Conservation (phyloP, 495 filamentous ascomycete genomes). For the Daldinia bambusicola region DNA sequence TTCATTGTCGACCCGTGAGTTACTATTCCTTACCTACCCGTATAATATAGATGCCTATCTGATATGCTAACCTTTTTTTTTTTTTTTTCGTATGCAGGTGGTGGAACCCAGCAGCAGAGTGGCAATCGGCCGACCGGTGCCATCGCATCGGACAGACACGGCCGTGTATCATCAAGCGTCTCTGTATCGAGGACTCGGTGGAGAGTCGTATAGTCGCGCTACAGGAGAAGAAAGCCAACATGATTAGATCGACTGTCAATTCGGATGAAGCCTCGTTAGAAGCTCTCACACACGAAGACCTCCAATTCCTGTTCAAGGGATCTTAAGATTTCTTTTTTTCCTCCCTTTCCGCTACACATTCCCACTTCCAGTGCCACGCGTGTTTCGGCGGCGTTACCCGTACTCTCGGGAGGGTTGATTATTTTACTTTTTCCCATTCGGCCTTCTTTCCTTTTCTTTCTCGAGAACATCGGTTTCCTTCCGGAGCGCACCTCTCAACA, state of each 20-base stretch:
- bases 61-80: constrained; percentile 31
- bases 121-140: constrained; percentile 96
- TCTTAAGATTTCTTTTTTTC: constrained; percentile 22
- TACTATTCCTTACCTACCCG: background rate
- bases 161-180: constrained; percentile 90
- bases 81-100: constrained; percentile 62
- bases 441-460: background rate
- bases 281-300: constrained; percentile 86
- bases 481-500: background rate
- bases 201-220: constrained; percentile 93
- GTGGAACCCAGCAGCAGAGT: constrained; percentile 98
- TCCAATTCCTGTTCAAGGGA: constrained; percentile 93
- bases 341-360: background rate
- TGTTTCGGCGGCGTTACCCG: background rate
- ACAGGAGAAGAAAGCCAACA: constrained; percentile 96
- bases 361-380: background rate
- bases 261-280: constrained; percentile 88
- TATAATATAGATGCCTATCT: constrained; percentile 37
- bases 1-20: constrained; percentile 95
- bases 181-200: constrained; percentile 95
- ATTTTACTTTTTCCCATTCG: background rate
- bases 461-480: background rate
- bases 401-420: background rate
- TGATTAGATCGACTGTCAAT: constrained; percentile 96
- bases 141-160: constrained; percentile 96